Evolutionary conservation across 2,329 filamentous ascomycete species (phyloP), one percentile per base, ranked within the genome.

Genomic region (Colletotrichum gloeosporioides): DNA sequence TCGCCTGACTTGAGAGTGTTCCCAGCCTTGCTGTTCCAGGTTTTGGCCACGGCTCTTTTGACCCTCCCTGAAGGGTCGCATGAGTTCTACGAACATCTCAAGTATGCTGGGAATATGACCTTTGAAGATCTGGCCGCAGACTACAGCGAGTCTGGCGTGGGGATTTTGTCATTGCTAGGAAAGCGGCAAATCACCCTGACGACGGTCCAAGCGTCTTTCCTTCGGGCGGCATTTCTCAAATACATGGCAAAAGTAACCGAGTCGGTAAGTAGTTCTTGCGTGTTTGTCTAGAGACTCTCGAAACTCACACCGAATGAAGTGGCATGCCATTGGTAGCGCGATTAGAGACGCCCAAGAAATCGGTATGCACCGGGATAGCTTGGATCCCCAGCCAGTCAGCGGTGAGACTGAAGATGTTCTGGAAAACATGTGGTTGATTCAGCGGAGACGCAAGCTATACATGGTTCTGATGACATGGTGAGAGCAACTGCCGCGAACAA

Each of bases 311-410:
- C 31, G 34, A 44, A 22, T 29, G 29, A 67, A 90, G 88, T 91
- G 89, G 89, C 90, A 92, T 79, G 86, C 87, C 2, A 85, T 93
- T 34, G 89, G 90, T 1, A 86, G 87, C 27, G 88, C 90, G 1
- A 92, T 93, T 71, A 86, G 90, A 55, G 91, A 93, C 80, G 92
- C 90, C 0, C 91, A 93, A 80, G 91, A 93, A 78, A 88, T 93
- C 55, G 92, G 91, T 15, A 84, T 93, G 79, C 89, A 93, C 78
- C 86, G 88, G 15, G 88, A 90, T 77, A 86, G 84, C 44, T 82
- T 88, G 32, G 90, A 92, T 77, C 89, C 89, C 0, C 87, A 87
- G 65, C 88, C 89, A 4, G 83, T 82, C 16, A 83, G 87, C 44
- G 82, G 86, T 53, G 87, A 86, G 53, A 81, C 87, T 7, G 89